Evolutionary conservation across 805 yeast genomes (phyloP), one percentile per base, ranked within the genome.

Genomic region (Lipomyces japonicus): DNA sequence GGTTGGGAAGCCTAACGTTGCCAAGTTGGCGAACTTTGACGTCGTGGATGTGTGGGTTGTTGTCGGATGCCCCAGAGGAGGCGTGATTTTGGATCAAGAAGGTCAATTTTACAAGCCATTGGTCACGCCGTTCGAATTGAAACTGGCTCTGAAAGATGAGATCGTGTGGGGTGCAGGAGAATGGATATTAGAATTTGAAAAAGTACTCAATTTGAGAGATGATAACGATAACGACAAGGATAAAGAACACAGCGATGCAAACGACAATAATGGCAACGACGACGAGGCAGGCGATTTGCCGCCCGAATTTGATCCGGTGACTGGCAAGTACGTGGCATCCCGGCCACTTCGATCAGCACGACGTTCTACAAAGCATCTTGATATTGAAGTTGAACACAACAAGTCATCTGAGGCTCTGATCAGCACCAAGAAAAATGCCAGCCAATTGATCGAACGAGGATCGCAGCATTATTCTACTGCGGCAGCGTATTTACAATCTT

Each of bases 1-100:
- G 2, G 97, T 93, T 3, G 98, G 98, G 9, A 93, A 93, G 66
- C 97, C 97, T 7, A 93, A 93, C 63, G 97, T 93, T 18, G 96
- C 98, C 23, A 93, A 93, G 63, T 72, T 93, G 44, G 98, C 97
- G 7, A 93, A 93, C 66, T 93, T 93, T 65, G 98, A 91, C 55
- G 82, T 80, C n/a, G 78, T 93, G 12, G 97, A 93, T 60, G 76
- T 86, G 21, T 93, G 98, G 97, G 90, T 95, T 63, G 78, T 93
- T 10, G 68, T 93, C 12, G 98, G 98, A 0, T 93, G 98, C 66
- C 89, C 95, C 9, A 88, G 89, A 60, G 90, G 95, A 46, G 98
- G 98, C 3, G 83, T 91, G 22, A 81, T 91, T 32, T 67, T 93
- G 12, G 96, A 91, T 65, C 79, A 82, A 49, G 71, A 71, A 42